Base-by-base conservation (phyloP, 192 early-diverging fungal species). In the Paraglomus brasilianum region DNA sequence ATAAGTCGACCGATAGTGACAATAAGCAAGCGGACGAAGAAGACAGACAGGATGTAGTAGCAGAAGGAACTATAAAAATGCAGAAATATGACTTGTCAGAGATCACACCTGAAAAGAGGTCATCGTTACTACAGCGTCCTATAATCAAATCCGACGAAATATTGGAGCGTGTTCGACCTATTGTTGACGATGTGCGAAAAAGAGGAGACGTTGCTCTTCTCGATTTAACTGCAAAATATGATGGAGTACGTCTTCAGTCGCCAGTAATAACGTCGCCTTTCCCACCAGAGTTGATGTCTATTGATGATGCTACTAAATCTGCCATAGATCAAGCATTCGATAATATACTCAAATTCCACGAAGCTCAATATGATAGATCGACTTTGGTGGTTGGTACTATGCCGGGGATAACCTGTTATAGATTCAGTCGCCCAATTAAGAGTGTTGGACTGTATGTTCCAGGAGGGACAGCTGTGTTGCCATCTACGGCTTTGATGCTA, bases 371-470 rank as follows among this genome's bases (percentile, higher is more conserved):
- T 66, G 81, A 79, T 41, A 79, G 81, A 36, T 84, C 83, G 47
- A 78, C 83, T 15, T 72, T 94, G 45, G 77, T 80, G 5, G 95
- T 99, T 8, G 95, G 98, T 78, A 99, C 97, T 5, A 97, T 97
- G 94, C 95, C 95, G 11, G 97, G 97, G 41, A 93, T 99, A 21
- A 80, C 80, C n/a, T 99, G 97, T 81, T 86, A 90, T 51, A 87
- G 97, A 41, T 96, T 96, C 81, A 86, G 86, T 52, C 85, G 96
- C 17, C 92, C 97, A 8, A 99, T 99, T 74, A 95, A 98, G 77
- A 80, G 87, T 17, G 96, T 99, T 72, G 97, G 97, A 7, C 79
- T 99, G 49, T 99, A 99, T 73, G 94, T 99, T 17, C 97, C 97
- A 14, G 97, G 97, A 42, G 97, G 97, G 8, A 93, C 97, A 8